These are phyloP conservation scores for Cladosporium velox DNA, from an alignment of 2,329 filamentous ascomycete genomes.

Conservation along the genomic window DNA sequence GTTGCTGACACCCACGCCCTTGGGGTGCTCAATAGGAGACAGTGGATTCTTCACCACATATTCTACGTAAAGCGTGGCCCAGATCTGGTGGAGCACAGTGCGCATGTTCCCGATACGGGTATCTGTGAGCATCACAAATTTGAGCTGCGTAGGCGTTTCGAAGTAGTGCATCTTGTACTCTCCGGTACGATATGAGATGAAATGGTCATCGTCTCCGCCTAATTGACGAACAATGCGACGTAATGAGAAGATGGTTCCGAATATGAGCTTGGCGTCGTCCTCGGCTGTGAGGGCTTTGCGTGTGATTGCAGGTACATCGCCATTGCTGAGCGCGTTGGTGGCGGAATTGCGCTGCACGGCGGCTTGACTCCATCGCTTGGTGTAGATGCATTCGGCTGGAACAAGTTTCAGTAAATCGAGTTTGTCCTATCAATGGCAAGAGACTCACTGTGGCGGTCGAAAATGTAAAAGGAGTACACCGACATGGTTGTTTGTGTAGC, in stretches of 20 bases:
- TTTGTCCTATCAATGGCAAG: neutral
- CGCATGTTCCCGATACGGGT: constrained; percentile 85
- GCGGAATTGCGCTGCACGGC: constrained; percentile 53
- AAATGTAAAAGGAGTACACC: constrained; percentile 98
- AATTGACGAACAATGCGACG: constrained; percentile 97
- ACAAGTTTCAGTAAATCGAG: constrained; percentile 1
- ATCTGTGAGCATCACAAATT: constrained; percentile 96
- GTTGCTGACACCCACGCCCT: constrained; percentile 64
- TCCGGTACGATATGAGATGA: constrained; percentile 88
- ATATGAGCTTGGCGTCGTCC: constrained; percentile 95
- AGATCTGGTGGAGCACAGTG: constrained; percentile 95
- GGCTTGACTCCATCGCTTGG: constrained; percentile 73
- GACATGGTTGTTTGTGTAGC: constrained; percentile 63
- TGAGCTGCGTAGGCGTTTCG: constrained; percentile 92
- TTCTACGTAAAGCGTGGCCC: constrained; percentile 96
- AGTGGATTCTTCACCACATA: constrained; percentile 72
- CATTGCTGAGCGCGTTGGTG: constrained; percentile 49
- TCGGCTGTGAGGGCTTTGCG: constrained; percentile 53
- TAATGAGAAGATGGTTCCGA: constrained; percentile 93
- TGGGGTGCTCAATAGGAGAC: constrained; percentile 61
- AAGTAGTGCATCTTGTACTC: constrained; percentile 99
- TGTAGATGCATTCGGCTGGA: constrained; percentile 95
- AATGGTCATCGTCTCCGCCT: constrained; percentile 86
- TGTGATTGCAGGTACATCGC: constrained; percentile 35
- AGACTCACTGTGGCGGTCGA: constrained; percentile 88